Conservation (phyloP, 1,139 yeast genomes). For the Nematodospora anomalae region DNA sequence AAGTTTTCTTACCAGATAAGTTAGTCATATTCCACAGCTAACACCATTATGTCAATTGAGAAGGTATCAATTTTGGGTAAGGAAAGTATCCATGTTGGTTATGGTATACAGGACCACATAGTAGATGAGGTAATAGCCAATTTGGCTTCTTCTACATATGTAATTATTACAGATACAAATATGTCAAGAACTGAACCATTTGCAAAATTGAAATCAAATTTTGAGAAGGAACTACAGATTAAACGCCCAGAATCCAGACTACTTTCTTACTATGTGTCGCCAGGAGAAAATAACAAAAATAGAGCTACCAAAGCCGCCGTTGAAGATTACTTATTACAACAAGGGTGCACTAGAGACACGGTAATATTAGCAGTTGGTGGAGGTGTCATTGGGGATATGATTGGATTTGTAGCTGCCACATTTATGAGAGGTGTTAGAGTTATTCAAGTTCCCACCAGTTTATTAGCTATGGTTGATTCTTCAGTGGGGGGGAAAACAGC, state of each 20-base stretch:
- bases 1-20: no score
- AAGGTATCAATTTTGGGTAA: conserved; percentile 76
- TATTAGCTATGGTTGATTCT: conserved; percentile 96
- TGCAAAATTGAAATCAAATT: conserved; percentile 32
- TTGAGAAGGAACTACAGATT: conserved; percentile 31
- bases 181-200: conserved; percentile 69
- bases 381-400: conserved; percentile 99
- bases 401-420: conserved; percentile 97
- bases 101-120: conserved; percentile 73
- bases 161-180: conserved; percentile 83
- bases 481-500: conserved; percentile 99
- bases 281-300: conserved; percentile 91
- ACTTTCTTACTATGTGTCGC: conserved; percentile 73
- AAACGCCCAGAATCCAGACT: conserved; percentile 57
- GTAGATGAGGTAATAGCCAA: conserved; percentile 63
- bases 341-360: conserved; percentile 96
- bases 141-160: conserved; percentile 86
- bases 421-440: conserved; percentile 98
- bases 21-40: conserved; percentile 3
- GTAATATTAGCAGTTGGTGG: conserved; percentile 96
- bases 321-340: conserved; percentile 81
- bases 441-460: conserved; percentile 90
- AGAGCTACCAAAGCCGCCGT: conserved; percentile 89
- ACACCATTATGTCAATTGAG: conserved; percentile 33
- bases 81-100: conserved; percentile 90